Conservation (phyloP, 176 grass and related monocot species). For the Aegilops tauschii region DNA sequence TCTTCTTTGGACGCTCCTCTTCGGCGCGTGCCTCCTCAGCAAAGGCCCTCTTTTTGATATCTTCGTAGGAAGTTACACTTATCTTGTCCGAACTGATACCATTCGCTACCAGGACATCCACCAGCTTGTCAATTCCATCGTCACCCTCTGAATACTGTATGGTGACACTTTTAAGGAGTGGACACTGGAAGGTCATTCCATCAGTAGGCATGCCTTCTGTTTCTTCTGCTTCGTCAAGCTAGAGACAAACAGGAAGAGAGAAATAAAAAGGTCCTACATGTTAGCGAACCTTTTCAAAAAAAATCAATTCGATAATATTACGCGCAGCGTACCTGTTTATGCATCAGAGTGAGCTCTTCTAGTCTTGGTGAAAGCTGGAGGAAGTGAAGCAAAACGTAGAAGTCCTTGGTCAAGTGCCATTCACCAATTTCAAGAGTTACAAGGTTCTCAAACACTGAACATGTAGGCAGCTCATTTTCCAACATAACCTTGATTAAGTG, state of each 20-base stretch:
- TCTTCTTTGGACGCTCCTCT: neutral
- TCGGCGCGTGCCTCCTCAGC: neutral
- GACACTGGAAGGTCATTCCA: conserved; percentile 23
- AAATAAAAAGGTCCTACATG: neutral
- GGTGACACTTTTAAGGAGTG: conserved; percentile 17
- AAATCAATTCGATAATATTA: neutral
- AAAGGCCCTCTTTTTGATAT: neutral
- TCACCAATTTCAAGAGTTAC: conserved; percentile 10
- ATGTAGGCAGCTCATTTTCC: conserved; percentile 36
- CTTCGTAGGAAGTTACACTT: conserved; percentile 2
- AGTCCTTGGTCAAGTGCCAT: conserved; percentile 23
- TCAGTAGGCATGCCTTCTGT: neutral
- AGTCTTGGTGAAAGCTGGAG: conserved; percentile 33
- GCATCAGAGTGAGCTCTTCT: conserved; percentile 9
- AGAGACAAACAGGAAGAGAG: neutral
- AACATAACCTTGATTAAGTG: conserved; percentile 31
- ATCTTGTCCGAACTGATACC: conserved; percentile 22
- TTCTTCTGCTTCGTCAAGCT: neutral
- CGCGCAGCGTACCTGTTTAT: neutral
- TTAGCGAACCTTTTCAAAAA: neutral
- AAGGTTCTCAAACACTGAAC: conserved; percentile 24
- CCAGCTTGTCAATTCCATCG: neutral
- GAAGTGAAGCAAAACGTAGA: conserved; percentile 2
- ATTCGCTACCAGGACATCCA: neutral
- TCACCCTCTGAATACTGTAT: conserved; percentile 30